Base-by-base conservation (phyloP, 1,284 basidiomycete genomes). In the Trametes sp. region DNA sequence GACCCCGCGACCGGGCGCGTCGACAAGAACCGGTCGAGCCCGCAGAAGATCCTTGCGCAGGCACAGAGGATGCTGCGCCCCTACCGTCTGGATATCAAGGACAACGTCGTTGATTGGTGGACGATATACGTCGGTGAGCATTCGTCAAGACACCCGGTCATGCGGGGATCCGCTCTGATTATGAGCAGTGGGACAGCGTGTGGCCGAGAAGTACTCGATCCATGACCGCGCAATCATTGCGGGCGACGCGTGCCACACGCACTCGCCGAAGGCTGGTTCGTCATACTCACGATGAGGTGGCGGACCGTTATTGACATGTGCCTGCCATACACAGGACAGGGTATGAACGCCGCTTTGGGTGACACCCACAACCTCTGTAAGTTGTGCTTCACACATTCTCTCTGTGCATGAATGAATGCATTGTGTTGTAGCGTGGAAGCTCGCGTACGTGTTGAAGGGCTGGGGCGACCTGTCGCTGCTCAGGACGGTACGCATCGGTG, bases 161-260 rank as follows among this genome's bases (percentile, higher is more conserved):
- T 14, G 23, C 9, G 10, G 4, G 11, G 9, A 3, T 28, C 16
- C 45, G 5, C 11, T 10, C 42, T 8, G 16, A 11, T 48, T 11
- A 10, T 21, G 11, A 2, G 2, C 26, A 80, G 79, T 92, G 81
- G 91, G 92, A 2, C 93, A 94, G 72, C 84, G 92, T 14, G 89
- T 94, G 2, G 90, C 91, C 2, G 85, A 89, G 2, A 77, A 79
- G 19, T 94, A 86, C 75, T 87, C 88, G 4, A 77, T 84, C 4
- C 75, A 86, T 26, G 86, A 93, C 16, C 84, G 92, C 0, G 82
- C 93, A 2, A 93, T 94, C 74, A 94, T 94, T 64, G 90, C 87
- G 3, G 92, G 92, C 1, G 90, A 93, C 75, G 89, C 89, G 1
- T 93, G 88, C 69, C 93, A 95, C 71, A 95, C 93, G 0, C 93